These are phyloP conservation scores for Miamiensis avidus DNA, from an alignment of 169 alveolate species.

Conservation along the genomic window DNA sequence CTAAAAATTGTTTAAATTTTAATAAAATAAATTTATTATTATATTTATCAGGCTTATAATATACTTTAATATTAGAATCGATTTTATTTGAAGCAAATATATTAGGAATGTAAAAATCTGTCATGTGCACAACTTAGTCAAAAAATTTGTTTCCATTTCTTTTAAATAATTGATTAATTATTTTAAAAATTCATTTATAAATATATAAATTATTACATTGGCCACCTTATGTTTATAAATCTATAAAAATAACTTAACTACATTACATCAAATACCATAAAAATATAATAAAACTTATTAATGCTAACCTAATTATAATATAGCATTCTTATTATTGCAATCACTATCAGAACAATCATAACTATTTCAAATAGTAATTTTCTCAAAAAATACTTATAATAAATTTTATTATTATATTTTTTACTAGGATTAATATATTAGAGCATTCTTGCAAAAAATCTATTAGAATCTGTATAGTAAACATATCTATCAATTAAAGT, in stretches of 20 bases:
- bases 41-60: neutral
- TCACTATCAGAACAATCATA: too few relatives aligned
- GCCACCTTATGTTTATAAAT: neutral
- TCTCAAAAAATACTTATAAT: too few relatives aligned
- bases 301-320: too few relatives aligned
- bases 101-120: neutral
- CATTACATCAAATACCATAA: neutral
- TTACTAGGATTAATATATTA: neutral
- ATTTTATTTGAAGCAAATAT: neutral
- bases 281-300: neutral
- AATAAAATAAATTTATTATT: too few relatives aligned
- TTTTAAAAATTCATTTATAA: too few relatives aligned
- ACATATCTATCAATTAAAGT: neutral
- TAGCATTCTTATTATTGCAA: neutral
- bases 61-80: neutral
- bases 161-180: too few relatives aligned
- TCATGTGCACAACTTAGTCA: neutral
- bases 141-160: neutral
- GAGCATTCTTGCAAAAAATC: neutral
- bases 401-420: too few relatives aligned
- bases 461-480: neutral
- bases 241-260: neutral
- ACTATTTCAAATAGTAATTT: neutral
- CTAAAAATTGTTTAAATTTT: neutral
- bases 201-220: neutral